Percentiles rank a stretch among this genome's conserved stretches.
Evolutionary conservation across 202 grass and related monocot species (phyloP).

Genomic region (Elaeis oleifera): DNA sequence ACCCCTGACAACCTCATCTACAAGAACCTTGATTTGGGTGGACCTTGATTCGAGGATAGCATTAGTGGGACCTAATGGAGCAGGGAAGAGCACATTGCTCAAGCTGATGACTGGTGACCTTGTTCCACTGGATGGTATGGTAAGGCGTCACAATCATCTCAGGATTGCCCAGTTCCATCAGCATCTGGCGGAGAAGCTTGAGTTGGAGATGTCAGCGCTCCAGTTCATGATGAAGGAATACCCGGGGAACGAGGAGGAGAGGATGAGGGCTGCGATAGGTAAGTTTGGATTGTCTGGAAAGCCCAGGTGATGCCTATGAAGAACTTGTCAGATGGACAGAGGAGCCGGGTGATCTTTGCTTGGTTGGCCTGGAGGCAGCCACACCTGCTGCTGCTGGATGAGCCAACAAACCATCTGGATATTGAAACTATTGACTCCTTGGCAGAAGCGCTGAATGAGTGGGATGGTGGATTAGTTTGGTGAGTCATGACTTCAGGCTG

Average conservation of each 20-base stretch:
- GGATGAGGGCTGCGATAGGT: conserved; percentile 40
- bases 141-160: conserved; percentile 22
- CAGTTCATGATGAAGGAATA: conserved; percentile 49
- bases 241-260: conserved; percentile 41
- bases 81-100: conserved; percentile 23
- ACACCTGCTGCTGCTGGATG: conserved; percentile 55
- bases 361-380: conserved; percentile 44
- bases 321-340: conserved; percentile 53
- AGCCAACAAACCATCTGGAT: conserved; percentile 61
- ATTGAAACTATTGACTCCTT: conserved; percentile 54
- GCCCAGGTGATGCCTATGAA: conserved; percentile 49
- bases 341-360: conserved; percentile 47
- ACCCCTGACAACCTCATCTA: conserved; percentile 26
- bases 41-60: conserved; percentile 24
- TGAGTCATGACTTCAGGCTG: conserved; percentile 34
- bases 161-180: conserved; percentile 60
- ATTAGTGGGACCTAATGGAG: conserved; percentile 21
- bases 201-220: conserved; percentile 49
- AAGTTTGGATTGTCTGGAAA: conserved; percentile 46
- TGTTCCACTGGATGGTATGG: conserved; percentile 17
- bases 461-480: conserved; percentile 42
- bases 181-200: conserved; percentile 61
- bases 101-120: conserved; percentile 24
- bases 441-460: conserved; percentile 49
- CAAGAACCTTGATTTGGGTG: conserved; percentile 23